Evolutionary conservation across 768 basidiomycete genomes (phyloP).

Genomic region (Kwoniella pini): DNA sequence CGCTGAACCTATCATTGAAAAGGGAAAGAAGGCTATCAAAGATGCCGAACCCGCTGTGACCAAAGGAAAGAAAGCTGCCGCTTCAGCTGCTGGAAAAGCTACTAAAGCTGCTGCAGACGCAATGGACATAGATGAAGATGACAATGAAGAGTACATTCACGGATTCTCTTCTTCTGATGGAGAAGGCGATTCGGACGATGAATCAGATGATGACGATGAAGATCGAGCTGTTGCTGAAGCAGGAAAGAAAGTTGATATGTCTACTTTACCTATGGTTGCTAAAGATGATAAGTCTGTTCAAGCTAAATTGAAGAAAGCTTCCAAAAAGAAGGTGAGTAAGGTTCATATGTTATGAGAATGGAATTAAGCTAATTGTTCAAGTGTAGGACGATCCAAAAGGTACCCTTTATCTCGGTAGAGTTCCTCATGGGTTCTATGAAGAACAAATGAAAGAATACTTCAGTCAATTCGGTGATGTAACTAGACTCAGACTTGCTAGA

Average conservation of each 20-base stretch:
- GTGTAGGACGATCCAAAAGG: constrained; percentile 69
- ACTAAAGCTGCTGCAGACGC: constrained; percentile 18
- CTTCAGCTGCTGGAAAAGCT: constrained; percentile 27
- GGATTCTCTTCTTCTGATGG: constrained; percentile 62
- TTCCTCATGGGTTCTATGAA: constrained; percentile 98
- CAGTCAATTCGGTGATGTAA: constrained; percentile 87
- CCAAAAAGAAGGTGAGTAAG: constrained; percentile 65
- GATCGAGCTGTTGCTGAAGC: constrained; percentile 57
- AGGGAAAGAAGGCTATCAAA: constrained; percentile 18
- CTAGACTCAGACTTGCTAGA: constrained; percentile 82
- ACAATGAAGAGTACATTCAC: constrained; percentile 54
- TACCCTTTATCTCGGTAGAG: constrained; percentile 81
- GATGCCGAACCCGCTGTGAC: constrained; percentile 14
- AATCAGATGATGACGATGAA: constrained; percentile 60
- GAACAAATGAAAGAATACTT: constrained; percentile 91
- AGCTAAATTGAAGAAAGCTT: constrained; percentile 61
- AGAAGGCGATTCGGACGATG: constrained; percentile 63
- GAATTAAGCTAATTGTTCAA: not conserved
- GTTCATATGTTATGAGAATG: not conserved
- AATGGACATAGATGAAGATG: constrained; percentile 30
- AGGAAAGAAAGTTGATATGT: constrained; percentile 61
- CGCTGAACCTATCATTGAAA: constrained; percentile 18
- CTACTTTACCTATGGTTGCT: constrained; percentile 76
- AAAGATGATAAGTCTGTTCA: constrained; percentile 84
- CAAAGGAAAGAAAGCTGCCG: constrained; percentile 40